Percentiles rank a stretch among this genome's conserved stretches.
Conservation (phyloP, 2,329 filamentous ascomycete genomes). For the Hypoxylon rubiginosum region DNA sequence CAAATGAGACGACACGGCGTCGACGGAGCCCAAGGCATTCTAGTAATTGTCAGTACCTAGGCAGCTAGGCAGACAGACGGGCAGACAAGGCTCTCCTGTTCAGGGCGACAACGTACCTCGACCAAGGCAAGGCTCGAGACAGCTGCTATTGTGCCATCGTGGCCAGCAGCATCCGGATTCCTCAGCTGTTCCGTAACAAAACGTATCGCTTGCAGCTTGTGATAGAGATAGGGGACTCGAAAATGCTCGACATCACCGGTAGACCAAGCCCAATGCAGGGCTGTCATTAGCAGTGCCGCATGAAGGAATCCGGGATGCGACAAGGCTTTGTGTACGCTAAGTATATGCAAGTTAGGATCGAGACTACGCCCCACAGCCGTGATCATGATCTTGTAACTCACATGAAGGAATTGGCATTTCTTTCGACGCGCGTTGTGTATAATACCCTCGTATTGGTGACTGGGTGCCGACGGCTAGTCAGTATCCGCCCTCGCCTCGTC, state of each 20-base stretch:
- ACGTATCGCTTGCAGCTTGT: conserved; percentile 62
- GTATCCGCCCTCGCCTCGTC: conserved; percentile 39
- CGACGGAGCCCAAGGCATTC: conserved; percentile 60
- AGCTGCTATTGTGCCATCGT: conserved; percentile 59
- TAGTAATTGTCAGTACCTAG: conserved; percentile 41
- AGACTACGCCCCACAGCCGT: conserved; percentile 18
- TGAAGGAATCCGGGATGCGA: conserved; percentile 62
- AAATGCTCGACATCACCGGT: conserved; percentile 61
- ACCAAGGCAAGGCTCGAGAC: conserved; percentile 60
- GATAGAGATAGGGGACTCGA: conserved; percentile 61
- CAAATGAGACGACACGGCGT: conserved; percentile 60
- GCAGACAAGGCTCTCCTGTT: conserved; percentile 7
- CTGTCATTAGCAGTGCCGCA: conserved; percentile 60
- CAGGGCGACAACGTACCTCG: conserved; percentile 53
- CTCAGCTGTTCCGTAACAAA: conserved; percentile 61
- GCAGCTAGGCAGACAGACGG: not conserved
- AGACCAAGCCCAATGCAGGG: conserved; percentile 62
- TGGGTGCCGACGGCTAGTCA: conserved; percentile 42
- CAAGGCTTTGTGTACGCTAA: conserved; percentile 59
- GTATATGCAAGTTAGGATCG: conserved; percentile 31
- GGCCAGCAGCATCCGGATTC: conserved; percentile 54
- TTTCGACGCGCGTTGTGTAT: conserved; percentile 57
- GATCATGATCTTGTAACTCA: conserved; percentile 40
- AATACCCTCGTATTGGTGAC: conserved; percentile 59
- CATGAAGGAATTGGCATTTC: conserved; percentile 54